Percentiles rank a stretch among this genome's conserved stretches.
Evolutionary conservation across 176 grass and related monocot species (phyloP).

Genomic region (Zea mays): Zm-B73-REFERENCE-NAM-5.0 NC_050096.1:281579001-281579500

Average conservation of each 20-base stretch:
- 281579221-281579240: constrained; percentile 75
- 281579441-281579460: constrained; percentile 50
- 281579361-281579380: constrained; percentile 59
- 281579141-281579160: constrained; percentile 60
- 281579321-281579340: constrained; percentile 56
- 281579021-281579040: constrained; percentile 61
- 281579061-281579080: constrained; percentile 62
- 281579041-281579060: constrained; percentile 65
- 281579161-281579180: constrained; percentile 84
- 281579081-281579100: constrained; percentile 79
- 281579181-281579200: constrained; percentile 73
- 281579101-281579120: constrained; percentile 64
- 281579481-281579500: constrained; percentile 81
- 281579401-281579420: constrained; percentile 76
- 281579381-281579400: constrained; percentile 82
- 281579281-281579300: constrained; percentile 84
- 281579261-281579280: constrained; percentile 78
- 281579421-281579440: constrained; percentile 56
- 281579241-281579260: constrained; percentile 62
- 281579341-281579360: constrained; percentile 88
- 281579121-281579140: constrained; percentile 52
- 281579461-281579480: constrained; percentile 67
- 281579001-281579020: constrained; percentile 45
- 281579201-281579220: constrained; percentile 54
- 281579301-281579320: constrained; percentile 34